Conservation (phyloP, 331 rosid genomes). For the Telfairia occidentalis region DNA sequence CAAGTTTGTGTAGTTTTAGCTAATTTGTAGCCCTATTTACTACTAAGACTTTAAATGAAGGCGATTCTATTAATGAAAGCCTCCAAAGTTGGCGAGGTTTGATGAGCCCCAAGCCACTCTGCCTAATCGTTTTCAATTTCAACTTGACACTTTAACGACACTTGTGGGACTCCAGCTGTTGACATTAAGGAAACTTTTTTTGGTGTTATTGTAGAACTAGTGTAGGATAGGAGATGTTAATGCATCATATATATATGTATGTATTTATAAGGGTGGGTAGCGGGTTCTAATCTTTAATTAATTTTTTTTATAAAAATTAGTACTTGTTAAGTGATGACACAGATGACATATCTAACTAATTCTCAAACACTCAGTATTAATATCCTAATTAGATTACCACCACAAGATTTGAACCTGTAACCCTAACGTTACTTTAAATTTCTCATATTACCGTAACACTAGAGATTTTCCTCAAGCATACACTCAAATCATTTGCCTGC, state of each 20-base stretch:
- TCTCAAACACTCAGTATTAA: no score
- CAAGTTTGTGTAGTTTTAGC: background rate
- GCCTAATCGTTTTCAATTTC: background rate
- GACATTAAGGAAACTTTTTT: background rate
- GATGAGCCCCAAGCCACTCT: background rate
- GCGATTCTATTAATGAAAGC: background rate
- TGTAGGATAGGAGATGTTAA: background rate
- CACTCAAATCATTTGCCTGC: no score
- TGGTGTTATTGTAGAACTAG: background rate
- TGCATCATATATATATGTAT: background rate
- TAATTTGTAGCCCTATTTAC: background rate
- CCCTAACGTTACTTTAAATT: no score
- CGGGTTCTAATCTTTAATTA: no score
- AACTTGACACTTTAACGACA: background rate
- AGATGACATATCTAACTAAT: no score
- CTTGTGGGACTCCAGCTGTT: background rate
- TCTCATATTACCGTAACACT: no score
- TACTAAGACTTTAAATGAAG: slow-evolving; percentile 1
- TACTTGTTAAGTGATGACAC: no score
- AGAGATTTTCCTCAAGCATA: no score
- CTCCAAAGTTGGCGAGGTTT: slow-evolving; percentile 12
- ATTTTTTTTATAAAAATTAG: no score
- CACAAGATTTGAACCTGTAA: no score
- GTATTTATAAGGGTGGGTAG: no score
- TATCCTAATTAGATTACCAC: no score